Base-by-base conservation (phyloP, 495 filamentous ascomycete genomes). In the Choiromyces venosus region DNA sequence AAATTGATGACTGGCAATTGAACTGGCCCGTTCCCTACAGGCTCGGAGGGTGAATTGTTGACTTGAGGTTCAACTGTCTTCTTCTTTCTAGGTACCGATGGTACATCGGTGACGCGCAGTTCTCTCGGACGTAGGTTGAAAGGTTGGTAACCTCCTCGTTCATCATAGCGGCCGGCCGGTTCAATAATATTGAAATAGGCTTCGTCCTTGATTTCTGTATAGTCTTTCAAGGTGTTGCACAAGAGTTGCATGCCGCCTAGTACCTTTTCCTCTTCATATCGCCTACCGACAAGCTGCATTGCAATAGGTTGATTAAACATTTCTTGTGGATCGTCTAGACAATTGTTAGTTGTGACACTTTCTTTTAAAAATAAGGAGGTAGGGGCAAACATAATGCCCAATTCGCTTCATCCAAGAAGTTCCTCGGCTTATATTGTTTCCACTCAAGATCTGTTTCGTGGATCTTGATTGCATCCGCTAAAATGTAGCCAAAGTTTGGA, bases 241-340 rank as follows among this genome's bases (percentile, higher is more conserved):
- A 56, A n/a, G 18, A 25, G 12, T 79, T 90, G 86, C 94, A 98
- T 97, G 33, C 91, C 86, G 0, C 90, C 90, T 73, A 97, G 83
- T 18, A 97, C 92, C 83, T 96, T 96, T 85, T 97, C 95, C 82
- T 99, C 94, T 82, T 96, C 87, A 80, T 96, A 86, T 39, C 93
- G 86, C 71, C 91, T 87, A 10, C 93, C 94, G 0, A 97, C 91
- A 8, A 97, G 85, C 82, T 97, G 95, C 44, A 97, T 88, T 0
- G 86, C 93, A 4, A 97, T 93, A 0, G 94, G 93, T 73, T 97
- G 84, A 7, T 93, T 94, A 44, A 92, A 88, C 93, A 97, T 97
- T 70, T 86, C 87, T 7, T 84, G 82, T 0, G 78, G 78, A 52
- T 80, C 74, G 69, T 80, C 78, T 80, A 35, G n/a, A 25, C 33